These are phyloP conservation scores for Bipolaris cookei DNA, from an alignment of 2,329 filamentous ascomycete genomes.

Conservation along the genomic window DNA sequence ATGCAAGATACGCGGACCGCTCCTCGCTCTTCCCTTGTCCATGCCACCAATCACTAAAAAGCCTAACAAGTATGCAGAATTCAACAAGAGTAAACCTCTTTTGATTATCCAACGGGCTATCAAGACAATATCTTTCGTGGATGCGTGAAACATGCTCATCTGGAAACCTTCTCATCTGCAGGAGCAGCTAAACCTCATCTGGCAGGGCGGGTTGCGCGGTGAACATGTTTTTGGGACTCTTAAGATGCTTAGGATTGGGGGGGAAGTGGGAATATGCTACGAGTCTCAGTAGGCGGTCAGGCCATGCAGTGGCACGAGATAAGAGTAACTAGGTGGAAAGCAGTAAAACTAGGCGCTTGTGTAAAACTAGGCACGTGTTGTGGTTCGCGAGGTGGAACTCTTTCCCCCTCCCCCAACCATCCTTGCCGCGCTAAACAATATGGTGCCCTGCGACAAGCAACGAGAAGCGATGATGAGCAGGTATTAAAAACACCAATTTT, in stretches of 20 bases:
- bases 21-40: slow-evolving; percentile 9
- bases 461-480: too few species aligned
- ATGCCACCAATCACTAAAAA: not conserved
- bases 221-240: not conserved
- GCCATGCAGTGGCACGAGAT: not conserved
- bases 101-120: not conserved
- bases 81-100: not conserved
- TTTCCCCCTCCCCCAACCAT: not conserved
- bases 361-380: not conserved
- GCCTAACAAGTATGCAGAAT: not conserved
- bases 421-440: too few species aligned
- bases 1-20: slow-evolving; percentile 15
- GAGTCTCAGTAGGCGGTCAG: not conserved
- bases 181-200: slow-evolving; percentile 15
- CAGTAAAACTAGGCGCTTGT: not conserved
- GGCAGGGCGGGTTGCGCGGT: slow-evolving; percentile 16
- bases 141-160: slow-evolving; percentile 29
- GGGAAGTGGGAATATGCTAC: not conserved
- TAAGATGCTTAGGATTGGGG: too few species aligned
- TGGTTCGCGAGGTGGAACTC: slow-evolving; percentile 2
- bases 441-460: too few species aligned
- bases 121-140: not conserved
- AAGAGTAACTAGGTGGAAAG: not conserved
- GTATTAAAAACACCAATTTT: too few species aligned
- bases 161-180: slow-evolving; percentile 24